Evolutionary conservation across 805 yeast species (phyloP).

Genomic region (Lachancea kluyveri): DNA sequence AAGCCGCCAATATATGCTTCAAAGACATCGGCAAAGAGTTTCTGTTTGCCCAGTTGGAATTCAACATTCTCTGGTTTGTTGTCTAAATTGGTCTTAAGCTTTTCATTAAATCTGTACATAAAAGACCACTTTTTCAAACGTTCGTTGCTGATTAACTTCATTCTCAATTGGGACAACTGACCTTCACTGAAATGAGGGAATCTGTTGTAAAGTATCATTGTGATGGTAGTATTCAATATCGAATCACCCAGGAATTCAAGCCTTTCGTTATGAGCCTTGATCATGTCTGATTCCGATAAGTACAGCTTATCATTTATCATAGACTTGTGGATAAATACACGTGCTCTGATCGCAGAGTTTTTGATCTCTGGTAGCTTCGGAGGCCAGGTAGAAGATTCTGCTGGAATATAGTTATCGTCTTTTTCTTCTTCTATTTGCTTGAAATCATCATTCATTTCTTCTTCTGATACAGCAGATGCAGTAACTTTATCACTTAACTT

Average conservation of each 20-base stretch:
- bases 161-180: slow-evolving; percentile 61
- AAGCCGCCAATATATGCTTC: slow-evolving; percentile 94
- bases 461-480: slow-evolving; percentile 3
- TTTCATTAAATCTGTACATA: slow-evolving; percentile 58
- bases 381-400: slow-evolving; percentile 35
- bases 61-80: slow-evolving; percentile 16
- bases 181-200: slow-evolving; percentile 80
- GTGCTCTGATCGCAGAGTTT: slow-evolving; percentile 50
- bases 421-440: slow-evolving; percentile 29
- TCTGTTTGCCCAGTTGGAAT: slow-evolving; percentile 50
- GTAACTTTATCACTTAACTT: slow-evolving; percentile 11
- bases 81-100: slow-evolving; percentile 45
- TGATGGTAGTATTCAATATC: slow-evolving; percentile 63
- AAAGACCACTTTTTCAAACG: slow-evolving; percentile 65
- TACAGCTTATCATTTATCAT: slow-evolving; percentile 52
- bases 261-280: slow-evolving; percentile 73
- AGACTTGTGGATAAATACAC: slow-evolving; percentile 82
- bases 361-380: slow-evolving; percentile 69
- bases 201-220: slow-evolving; percentile 55
- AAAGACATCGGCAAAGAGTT: slow-evolving; percentile 80
- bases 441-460: slow-evolving; percentile 11
- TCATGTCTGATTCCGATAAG: slow-evolving; percentile 49
- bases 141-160: slow-evolving; percentile 66
- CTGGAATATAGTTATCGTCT: slow-evolving; percentile 25
- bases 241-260: slow-evolving; percentile 91